Conservation (phyloP, 306 rosid genomes). For the Acacia confusa region DNA sequence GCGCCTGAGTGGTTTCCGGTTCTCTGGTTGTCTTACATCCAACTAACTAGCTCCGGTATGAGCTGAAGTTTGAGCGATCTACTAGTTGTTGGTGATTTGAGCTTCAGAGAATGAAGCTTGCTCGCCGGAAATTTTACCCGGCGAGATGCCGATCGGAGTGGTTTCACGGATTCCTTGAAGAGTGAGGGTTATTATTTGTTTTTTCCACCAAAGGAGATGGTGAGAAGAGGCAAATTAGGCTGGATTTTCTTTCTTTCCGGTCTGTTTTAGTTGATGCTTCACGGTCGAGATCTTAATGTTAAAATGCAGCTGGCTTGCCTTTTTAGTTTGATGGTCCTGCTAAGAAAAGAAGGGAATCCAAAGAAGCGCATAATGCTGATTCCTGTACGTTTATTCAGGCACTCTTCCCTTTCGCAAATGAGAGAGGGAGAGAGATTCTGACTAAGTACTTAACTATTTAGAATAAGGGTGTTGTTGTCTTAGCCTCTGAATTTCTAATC, state of each 20-base stretch:
- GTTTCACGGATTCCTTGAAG: slow-evolving; percentile 6
- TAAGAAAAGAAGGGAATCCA: slow-evolving; percentile 11
- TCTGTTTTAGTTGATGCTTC: slow-evolving; percentile 11
- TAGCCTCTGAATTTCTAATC: slow-evolving; percentile 17
- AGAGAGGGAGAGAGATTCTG: slow-evolving; percentile 30
- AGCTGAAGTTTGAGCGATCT: slow-evolving; percentile 54
- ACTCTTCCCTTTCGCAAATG: not conserved
- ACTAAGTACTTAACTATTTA: not conserved
- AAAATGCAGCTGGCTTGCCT: slow-evolving; percentile 3
- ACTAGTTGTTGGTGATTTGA: slow-evolving; percentile 23
- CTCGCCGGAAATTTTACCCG: slow-evolving; percentile 34
- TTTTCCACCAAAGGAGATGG: not conserved
- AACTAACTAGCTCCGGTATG: slow-evolving; percentile 20
- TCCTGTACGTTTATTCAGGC: not conserved
- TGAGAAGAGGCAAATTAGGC: not conserved
- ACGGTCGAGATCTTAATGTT: slow-evolving; percentile 28
- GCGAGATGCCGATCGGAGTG: slow-evolving; percentile 30
- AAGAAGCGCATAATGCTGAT: slow-evolving; percentile 35
- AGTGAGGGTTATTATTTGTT: not conserved
- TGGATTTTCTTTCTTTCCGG: not conserved
- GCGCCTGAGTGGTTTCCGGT: not conserved
- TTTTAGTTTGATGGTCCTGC: slow-evolving; percentile 8
- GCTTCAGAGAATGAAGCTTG: slow-evolving; percentile 22
- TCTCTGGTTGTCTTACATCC: slow-evolving; percentile 50
- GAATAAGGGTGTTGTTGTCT: not conserved